Conservation (phyloP, 257 asterid genomes). For the Striga asiatica region DNA sequence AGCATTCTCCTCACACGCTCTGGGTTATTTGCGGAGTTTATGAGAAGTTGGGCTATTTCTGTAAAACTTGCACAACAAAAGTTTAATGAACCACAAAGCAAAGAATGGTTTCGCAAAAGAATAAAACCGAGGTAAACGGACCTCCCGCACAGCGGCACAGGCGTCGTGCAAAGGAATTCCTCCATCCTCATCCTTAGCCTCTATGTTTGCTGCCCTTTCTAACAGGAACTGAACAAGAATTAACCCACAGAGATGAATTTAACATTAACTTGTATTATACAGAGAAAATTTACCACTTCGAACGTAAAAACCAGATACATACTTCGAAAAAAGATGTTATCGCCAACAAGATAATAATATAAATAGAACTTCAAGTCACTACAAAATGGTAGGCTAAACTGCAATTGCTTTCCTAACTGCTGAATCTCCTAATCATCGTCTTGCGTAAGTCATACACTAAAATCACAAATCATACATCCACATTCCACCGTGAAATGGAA, state of each 20-base stretch:
- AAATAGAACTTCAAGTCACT: background rate
- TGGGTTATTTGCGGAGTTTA: constrained; percentile 35
- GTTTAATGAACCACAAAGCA: background rate
- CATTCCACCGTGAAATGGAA: too few relatives aligned
- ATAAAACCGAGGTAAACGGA: constrained; percentile 18
- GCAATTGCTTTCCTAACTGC: background rate
- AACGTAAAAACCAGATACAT: too few relatives aligned
- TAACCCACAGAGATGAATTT: background rate
- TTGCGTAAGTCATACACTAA: too few relatives aligned
- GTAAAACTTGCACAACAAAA: constrained; percentile 47
- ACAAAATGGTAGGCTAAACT: too few relatives aligned
- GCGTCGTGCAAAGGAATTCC: constrained; percentile 94
- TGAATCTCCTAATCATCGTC: too few relatives aligned
- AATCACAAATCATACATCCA: too few relatives aligned
- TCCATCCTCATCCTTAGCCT: constrained; percentile 77
- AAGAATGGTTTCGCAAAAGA: background rate
- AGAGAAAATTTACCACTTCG: too few relatives aligned
- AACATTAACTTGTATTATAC: too few relatives aligned
- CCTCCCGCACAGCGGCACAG: constrained; percentile 99
- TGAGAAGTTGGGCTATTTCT: constrained; percentile 53
- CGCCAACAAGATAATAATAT: background rate
- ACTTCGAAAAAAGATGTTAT: too few relatives aligned
- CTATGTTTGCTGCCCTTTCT: constrained; percentile 78
- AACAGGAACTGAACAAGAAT: constrained; percentile 44
- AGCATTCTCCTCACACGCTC: constrained; percentile 58